Evolutionary conservation across 1,284 basidiomycete genomes (phyloP).

Genomic region (Austropuccinia psidii): DNA sequence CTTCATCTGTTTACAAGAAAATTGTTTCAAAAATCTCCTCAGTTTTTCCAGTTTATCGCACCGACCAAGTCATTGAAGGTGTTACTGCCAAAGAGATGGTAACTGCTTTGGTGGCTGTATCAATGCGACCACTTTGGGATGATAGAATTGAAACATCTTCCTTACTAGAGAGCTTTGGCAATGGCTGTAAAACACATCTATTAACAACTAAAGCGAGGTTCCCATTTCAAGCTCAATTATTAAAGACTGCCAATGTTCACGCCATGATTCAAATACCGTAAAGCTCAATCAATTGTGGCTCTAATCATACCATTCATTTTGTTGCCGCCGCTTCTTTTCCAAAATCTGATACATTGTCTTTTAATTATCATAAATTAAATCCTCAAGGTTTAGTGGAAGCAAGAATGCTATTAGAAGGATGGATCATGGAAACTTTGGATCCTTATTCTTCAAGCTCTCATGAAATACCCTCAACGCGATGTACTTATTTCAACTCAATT

Average conservation of each 20-base stretch:
- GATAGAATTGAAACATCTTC: constrained; percentile 65
- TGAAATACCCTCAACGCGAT: constrained; percentile 85
- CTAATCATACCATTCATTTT: constrained; percentile 49
- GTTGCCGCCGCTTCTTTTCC: constrained; percentile 48
- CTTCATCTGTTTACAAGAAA: constrained; percentile 68
- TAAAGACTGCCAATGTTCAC: constrained; percentile 68
- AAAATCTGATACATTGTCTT: constrained; percentile 61
- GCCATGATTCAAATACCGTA: constrained; percentile 56
- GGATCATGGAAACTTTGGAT: constrained; percentile 94
- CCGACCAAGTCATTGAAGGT: constrained; percentile 86
- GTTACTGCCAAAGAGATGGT: constrained; percentile 81
- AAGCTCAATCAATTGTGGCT: constrained; percentile 50
- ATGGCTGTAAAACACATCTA: constrained; percentile 60
- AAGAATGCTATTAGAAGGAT: constrained; percentile 79
- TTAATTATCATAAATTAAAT: constrained; percentile 73
- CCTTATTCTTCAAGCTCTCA: constrained; percentile 93
- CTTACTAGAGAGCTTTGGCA: constrained; percentile 71
- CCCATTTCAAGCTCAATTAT: constrained; percentile 81
- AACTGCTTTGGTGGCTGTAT: constrained; percentile 62
- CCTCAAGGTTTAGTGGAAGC: constrained; percentile 66
- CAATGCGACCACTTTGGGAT: constrained; percentile 75
- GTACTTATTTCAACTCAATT: constrained; percentile 76
- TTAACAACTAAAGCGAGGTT: constrained; percentile 54
- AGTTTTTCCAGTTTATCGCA: constrained; percentile 74
- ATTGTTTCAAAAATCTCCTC: constrained; percentile 68